Conservation (phyloP, 192 early-diverging fungal species). For the Rhizophagus sp. region DNA sequence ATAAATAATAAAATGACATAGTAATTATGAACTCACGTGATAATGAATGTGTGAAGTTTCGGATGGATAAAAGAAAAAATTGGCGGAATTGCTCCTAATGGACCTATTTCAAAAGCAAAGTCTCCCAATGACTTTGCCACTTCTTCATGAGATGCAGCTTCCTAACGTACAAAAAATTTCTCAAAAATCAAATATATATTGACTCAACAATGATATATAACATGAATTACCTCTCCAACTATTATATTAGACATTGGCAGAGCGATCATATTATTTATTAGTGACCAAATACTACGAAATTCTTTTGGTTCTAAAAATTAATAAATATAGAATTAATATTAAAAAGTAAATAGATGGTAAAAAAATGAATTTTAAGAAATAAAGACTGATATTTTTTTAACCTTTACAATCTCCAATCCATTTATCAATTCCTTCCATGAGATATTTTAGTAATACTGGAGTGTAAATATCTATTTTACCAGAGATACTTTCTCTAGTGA, state of each 20-base stretch:
- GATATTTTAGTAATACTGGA: background rate
- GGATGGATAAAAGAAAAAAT: background rate
- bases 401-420: slow-evolving; percentile 16
- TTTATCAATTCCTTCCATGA: background rate
- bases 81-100: background rate
- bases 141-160: background rate
- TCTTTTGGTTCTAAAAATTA: slow-evolving; percentile 14
- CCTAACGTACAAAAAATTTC: background rate
- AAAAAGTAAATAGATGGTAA: background rate
- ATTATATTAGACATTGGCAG: background rate
- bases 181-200: background rate
- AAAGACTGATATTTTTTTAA: background rate
- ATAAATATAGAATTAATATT: background rate
- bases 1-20: background rate
- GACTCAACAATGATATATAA: background rate
- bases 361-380: background rate
- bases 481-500: background rate
- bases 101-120: background rate
- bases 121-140: background rate
- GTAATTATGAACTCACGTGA: background rate
- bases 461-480: background rate
- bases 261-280: background rate
- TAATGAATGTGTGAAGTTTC: background rate
- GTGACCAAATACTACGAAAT: background rate
- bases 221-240: slow-evolving; percentile 7